A percentile compares a stretch with the other conserved stretches of the same genome.
Conservation (phyloP, 805 yeast genomes). For the Metschnikowia anglica region DNA sequence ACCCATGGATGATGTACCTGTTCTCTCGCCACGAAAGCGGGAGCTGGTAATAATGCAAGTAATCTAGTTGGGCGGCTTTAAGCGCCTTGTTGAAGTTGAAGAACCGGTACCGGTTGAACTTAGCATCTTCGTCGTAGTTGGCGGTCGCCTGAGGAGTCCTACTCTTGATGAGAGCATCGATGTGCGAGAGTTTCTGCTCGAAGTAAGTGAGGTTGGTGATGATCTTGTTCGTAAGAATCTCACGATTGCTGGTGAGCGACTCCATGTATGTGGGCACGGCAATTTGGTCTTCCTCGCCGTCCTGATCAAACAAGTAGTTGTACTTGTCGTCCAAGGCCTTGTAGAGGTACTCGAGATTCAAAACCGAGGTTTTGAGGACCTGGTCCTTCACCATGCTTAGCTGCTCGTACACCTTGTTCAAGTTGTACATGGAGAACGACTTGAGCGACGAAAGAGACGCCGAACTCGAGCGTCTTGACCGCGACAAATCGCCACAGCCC, state of each 20-base stretch:
- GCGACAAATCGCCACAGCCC: neutral
- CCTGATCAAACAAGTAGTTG: slow-evolving; percentile 33
- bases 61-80: slow-evolving; percentile 25
- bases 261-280: slow-evolving; percentile 7
- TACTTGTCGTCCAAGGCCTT: slow-evolving; percentile 43
- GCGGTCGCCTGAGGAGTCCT: slow-evolving; percentile 32
- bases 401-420: slow-evolving; percentile 37
- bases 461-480: slow-evolving; percentile 26
- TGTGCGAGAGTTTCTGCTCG: slow-evolving; percentile 40
- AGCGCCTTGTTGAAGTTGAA: slow-evolving; percentile 41
- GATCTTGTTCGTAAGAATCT: slow-evolving; percentile 36
- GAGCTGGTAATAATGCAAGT: slow-evolving; percentile 75
- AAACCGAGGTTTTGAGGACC: slow-evolving; percentile 37
- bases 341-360: slow-evolving; percentile 40
- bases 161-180: slow-evolving; percentile 38
- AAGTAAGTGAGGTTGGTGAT: slow-evolving; percentile 43
- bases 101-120: slow-evolving; percentile 35
- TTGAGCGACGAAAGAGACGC: slow-evolving; percentile 31
- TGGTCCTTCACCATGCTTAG: slow-evolving; percentile 35
- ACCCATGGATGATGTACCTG: slow-evolving; percentile 78
- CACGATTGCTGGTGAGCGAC: slow-evolving; percentile 19
- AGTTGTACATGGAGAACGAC: slow-evolving; percentile 32
- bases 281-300: slow-evolving; percentile 10
- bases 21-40: slow-evolving; percentile 95
- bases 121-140: slow-evolving; percentile 29